These are phyloP conservation scores for Pichia sp. DNA, from an alignment of 1,139 yeast species.

Conservation along the genomic window DNA sequence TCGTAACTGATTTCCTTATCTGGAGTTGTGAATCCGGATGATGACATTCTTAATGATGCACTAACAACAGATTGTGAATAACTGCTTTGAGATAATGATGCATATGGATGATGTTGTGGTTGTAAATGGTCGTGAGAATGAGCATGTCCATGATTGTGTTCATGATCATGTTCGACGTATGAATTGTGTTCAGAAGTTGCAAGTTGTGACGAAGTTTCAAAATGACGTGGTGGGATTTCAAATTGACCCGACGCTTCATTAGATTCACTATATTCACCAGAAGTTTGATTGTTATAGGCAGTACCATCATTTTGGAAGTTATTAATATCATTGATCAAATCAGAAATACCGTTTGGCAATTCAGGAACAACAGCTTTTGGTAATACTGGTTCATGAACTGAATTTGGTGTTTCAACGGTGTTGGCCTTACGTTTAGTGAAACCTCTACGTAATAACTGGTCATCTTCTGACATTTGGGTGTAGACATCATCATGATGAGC, in stretches of 20 bases:
- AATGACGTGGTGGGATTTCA: constrained; percentile 14
- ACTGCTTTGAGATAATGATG: constrained; percentile 5
- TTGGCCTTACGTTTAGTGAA: constrained; percentile 25
- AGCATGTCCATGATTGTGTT: not conserved
- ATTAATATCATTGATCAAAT: constrained; percentile 10
- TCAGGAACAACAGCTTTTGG: constrained; percentile 5
- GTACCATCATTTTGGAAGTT: constrained; percentile 1
- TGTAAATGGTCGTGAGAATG: not conserved
- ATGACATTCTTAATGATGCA: not conserved
- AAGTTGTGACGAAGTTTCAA: constrained; percentile 4
- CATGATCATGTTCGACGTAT: not conserved
- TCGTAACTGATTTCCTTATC: constrained; percentile 3
- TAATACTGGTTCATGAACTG: not conserved
- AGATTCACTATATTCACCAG: not conserved
- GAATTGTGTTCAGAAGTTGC: not conserved
- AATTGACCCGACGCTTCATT: not conserved
- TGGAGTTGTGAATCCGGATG: constrained; percentile 13
- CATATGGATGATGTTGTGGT: constrained; percentile 4
- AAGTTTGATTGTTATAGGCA: not conserved
- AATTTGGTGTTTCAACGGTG: constrained; percentile 20
- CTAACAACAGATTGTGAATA: constrained; percentile 2
- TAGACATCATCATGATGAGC: constrained; percentile 22
- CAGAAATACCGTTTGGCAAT: constrained; percentile 3
- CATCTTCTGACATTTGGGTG: constrained; percentile 17
- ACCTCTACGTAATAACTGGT: constrained; percentile 10